Evolutionary conservation across 2,329 filamentous ascomycete genomes (phyloP), one percentile per base, ranked within the genome.

Genomic region (Helminthosporium solani): DNA sequence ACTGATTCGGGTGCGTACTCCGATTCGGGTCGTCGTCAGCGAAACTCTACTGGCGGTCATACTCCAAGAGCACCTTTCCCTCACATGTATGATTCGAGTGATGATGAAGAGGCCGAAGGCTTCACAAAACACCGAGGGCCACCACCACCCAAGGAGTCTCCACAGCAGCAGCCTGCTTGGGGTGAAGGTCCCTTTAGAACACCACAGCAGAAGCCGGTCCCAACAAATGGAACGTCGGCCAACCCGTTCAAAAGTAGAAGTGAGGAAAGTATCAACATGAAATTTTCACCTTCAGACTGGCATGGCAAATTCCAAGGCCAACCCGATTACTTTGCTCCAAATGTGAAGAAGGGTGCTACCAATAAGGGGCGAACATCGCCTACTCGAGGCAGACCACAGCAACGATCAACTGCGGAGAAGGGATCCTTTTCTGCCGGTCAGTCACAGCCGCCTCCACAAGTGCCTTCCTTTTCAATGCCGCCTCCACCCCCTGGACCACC

Each of bases 201-300:
- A 11, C 54, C 57, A 19, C 56, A 58, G n/a, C 36, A 52, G 16
- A 57, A 45, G 38, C 18, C 46, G 21, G 45, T 55, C 18, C 40
- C 44, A 19, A 49, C 33, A 15, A 54, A 46, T 25, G 50, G 51
- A 40, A 33, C 57, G 8, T 40, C 57, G 19, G 45, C 49, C 7
- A 60, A 60, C 30, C 40, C 58, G 15, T 68, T 68, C 57, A 74
- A 75, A 52, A 76, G 72, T 52, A 67, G 68, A 47, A 78, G 75
- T 50, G 70, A 73, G 36, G 75, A 77, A 46, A 71, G 70, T 48
- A 76, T 78, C 61, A 76, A 77, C 47, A 74, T 74, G 40, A 74
- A 72, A 21, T 78, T 77, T 53, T 73, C 73, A 7, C 71, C 75
- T 18, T 66, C 67, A 19, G 73, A 73, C 23, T 77, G 73, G 70